Conservation (phyloP, 176 grass and related monocot species). For the Eremochloa ophiuroides region DNA sequence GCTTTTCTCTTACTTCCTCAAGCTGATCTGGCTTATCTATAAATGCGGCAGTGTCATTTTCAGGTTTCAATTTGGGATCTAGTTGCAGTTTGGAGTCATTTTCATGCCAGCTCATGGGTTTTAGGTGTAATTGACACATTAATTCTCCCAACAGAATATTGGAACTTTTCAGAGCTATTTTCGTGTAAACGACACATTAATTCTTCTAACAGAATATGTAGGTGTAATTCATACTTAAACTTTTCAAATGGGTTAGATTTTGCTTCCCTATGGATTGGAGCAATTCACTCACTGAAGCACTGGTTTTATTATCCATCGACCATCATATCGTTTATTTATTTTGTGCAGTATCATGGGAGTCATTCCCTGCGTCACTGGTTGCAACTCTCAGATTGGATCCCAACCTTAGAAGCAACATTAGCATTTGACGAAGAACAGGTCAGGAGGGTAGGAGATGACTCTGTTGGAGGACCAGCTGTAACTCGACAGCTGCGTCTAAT, state of each 20-base stretch:
- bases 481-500: slow-evolving; percentile 72
- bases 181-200: too few species aligned
- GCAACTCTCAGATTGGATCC: slow-evolving; percentile 87
- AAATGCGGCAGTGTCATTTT: slow-evolving; percentile 5
- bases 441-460: slow-evolving; percentile 84
- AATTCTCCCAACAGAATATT: slow-evolving; percentile 17
- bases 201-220: too few species aligned
- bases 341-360: slow-evolving; percentile 82
- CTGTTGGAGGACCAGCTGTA: slow-evolving; percentile 77
- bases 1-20: slow-evolving; percentile 12
- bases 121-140: slow-evolving; percentile 4
- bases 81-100: slow-evolving; percentile 1
- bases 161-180: not conserved
- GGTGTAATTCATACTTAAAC: not conserved
- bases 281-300: not conserved
- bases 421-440: slow-evolving; percentile 78
- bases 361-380: slow-evolving; percentile 90
- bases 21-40: slow-evolving; percentile 10
- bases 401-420: slow-evolving; percentile 84
- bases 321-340: slow-evolving; percentile 1
- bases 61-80: slow-evolving; percentile 18
- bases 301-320: not conserved
- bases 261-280: not conserved
- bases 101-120: slow-evolving; percentile 24
- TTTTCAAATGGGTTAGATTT: not conserved